Percentiles rank a stretch among this genome's conserved stretches.
Conservation (phyloP, 495 filamentous ascomycete genomes). For the Pseudevernia furfuracea region DNA sequence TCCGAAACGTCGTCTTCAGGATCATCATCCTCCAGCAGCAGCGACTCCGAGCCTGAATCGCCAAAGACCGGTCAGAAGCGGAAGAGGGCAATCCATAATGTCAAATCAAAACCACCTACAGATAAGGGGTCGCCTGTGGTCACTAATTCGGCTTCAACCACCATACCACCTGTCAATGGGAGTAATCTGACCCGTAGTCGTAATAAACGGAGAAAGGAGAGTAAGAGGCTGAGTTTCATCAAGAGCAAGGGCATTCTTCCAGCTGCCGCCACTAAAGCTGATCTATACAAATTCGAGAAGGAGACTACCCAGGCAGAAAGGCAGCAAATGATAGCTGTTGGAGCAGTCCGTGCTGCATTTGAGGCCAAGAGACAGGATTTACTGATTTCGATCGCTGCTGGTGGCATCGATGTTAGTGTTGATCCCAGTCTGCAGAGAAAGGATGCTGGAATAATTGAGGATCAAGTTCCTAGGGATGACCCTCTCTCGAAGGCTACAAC, state of each 20-base stretch:
- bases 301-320: constrained; percentile 16
- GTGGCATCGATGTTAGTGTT: constrained; percentile 31
- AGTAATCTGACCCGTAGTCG: constrained; percentile 44
- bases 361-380: constrained; percentile 46
- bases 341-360: constrained; percentile 32
- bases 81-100: background rate
- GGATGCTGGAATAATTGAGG: background rate
- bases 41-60: constrained; percentile 30
- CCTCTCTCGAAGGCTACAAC: background rate
- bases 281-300: constrained; percentile 37
- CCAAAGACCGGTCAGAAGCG: constrained; percentile 3
- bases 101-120: background rate
- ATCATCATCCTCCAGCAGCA: constrained; percentile 12
- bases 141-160: constrained; percentile 8
- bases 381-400: constrained; percentile 43
- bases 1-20: constrained; percentile 16
- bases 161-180: constrained; percentile 31
- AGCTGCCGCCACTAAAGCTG: constrained; percentile 39
- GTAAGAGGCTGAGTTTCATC: constrained; percentile 41
- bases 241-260: constrained; percentile 45
- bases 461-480: background rate
- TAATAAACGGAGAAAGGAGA: constrained; percentile 46
- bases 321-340: constrained; percentile 23
- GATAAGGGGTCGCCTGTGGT: background rate
- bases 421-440: background rate